Base-by-base conservation (phyloP, 1,139 yeast species). In the Saccharomyces hybrid region DNA sequence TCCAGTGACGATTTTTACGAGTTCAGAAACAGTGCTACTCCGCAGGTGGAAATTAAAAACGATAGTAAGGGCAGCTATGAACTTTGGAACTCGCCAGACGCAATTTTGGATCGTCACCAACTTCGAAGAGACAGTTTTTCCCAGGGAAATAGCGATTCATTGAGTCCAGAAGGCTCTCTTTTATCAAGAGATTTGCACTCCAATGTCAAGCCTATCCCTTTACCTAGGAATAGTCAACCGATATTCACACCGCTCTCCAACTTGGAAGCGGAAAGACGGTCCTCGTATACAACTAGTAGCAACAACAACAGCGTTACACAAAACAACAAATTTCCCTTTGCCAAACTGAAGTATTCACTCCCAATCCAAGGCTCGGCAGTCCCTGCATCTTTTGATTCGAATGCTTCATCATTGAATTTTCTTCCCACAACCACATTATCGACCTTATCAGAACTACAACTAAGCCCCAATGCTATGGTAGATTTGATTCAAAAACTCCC, bases 401-500 rank as follows among this genome's bases (percentile, higher is more conserved):
- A 56, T 4, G 59, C 62, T 19, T 61, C 66, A 3, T 60, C 65
- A 8, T 48, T 60, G 12, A 57, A 60, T 8, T 51, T 55, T 11
- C 28, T 58, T 1, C 60, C 58, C 9, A 58, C 55, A 29, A 56
- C 55, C 42, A 51, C 61, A n/a, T 52, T 55, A 3, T 51, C 61
- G 2, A 50, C 57, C 2, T 47, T 60, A 2, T 47, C 55, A 12
- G 64, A 61, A 9, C 48, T 61, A 29, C 55, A 51, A 24, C 58
- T 65, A 53, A 58, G 56, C 12, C 60, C 59, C 4, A 68, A 67
- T 14, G 69, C 66, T 41, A 54, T 67, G 4, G 48, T 53, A n/a
- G 57, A 56, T 6, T 52, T 68, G 24, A 61, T 64, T 27, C 58
- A 71, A 56, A 73, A 78, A 56, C 69, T 83, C 44, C 93, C 95